phyloP scores from a whole-genome alignment of 176 grass and related monocot genomes.

The Raddia distichophylla region DNA sequence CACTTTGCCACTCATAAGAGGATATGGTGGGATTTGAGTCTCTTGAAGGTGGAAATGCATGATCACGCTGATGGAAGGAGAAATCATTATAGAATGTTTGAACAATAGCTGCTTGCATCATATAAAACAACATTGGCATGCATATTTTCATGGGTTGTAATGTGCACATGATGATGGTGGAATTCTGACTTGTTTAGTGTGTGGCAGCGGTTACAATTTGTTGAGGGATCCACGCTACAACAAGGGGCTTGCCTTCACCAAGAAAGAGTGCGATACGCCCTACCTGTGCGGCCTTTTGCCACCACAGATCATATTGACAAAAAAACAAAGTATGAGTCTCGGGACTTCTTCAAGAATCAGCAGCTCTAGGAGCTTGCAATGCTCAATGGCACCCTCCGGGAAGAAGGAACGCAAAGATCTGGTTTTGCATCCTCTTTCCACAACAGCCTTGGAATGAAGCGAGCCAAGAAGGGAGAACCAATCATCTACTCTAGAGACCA shows the following conservation, averaged over 20 bases:
- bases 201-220: conserved; percentile 67
- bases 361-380: conserved; percentile 90
- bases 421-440: conserved; percentile 82
- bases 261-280: conserved; percentile 68
- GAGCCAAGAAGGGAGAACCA: conserved; percentile 66
- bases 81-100: conserved; percentile 12
- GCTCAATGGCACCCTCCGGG: conserved; percentile 91
- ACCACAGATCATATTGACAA: conserved; percentile 51
- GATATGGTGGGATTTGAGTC: neutral
- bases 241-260: conserved; percentile 80
- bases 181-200: conserved; percentile 3
- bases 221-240: conserved; percentile 88
- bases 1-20: neutral
- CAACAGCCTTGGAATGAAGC: conserved; percentile 91
- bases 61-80: neutral
- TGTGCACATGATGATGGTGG: too few species aligned
- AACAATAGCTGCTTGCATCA: neutral
- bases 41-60: neutral
- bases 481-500: conserved; percentile 50
- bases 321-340: conserved; percentile 98
- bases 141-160: too few species aligned
- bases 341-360: conserved; percentile 98
- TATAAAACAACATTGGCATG: too few species aligned
- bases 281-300: conserved; percentile 83
- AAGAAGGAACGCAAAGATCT: conserved; percentile 85